Evolutionary conservation across 768 basidiomycete species (phyloP).

Genomic region (Tylopilus felleus): DNA sequence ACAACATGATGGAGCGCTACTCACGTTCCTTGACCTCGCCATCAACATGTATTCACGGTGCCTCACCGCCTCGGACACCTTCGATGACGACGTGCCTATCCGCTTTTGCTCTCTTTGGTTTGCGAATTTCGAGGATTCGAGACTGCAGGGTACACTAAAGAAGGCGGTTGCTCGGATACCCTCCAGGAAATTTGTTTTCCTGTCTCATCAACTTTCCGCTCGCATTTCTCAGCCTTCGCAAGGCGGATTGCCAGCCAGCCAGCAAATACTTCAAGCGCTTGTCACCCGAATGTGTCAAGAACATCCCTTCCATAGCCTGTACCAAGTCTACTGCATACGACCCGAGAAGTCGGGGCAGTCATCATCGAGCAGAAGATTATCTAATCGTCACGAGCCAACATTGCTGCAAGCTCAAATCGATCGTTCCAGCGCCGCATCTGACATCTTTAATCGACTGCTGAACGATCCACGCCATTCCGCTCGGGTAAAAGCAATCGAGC

Average conservation of each 20-base stretch:
- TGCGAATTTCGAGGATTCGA: slow-evolving; percentile 67
- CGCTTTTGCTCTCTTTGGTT: slow-evolving; percentile 92
- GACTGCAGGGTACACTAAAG: slow-evolving; percentile 42
- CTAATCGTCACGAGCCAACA: slow-evolving; percentile 41
- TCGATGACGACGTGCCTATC: slow-evolving; percentile 75
- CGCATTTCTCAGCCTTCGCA: slow-evolving; percentile 55
- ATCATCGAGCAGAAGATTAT: slow-evolving; percentile 39
- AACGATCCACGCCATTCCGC: slow-evolving; percentile 36
- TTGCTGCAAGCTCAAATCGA: slow-evolving; percentile 44
- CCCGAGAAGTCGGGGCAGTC: slow-evolving; percentile 31
- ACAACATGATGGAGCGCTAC: slow-evolving; percentile 42
- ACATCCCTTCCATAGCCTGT: slow-evolving; percentile 92
- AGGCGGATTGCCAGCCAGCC: slow-evolving; percentile 36
- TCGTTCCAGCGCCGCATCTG: slow-evolving; percentile 60
- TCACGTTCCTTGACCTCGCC: slow-evolving; percentile 68
- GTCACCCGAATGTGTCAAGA: slow-evolving; percentile 78
- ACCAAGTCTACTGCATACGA: slow-evolving; percentile 79
- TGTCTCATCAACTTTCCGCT: slow-evolving; percentile 94
- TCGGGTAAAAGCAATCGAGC: slow-evolving; percentile 53
- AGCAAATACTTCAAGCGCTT: slow-evolving; percentile 58
- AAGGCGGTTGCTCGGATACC: slow-evolving; percentile 59
- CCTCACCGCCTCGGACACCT: slow-evolving; percentile 63
- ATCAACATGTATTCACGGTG: slow-evolving; percentile 84
- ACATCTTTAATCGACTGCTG: slow-evolving; percentile 55
- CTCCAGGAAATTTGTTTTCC: slow-evolving; percentile 84